Percentiles rank a stretch among this genome's conserved stretches.
Conservation (phyloP, 495 filamentous ascomycete species). For the Choiromyces venosus region DNA sequence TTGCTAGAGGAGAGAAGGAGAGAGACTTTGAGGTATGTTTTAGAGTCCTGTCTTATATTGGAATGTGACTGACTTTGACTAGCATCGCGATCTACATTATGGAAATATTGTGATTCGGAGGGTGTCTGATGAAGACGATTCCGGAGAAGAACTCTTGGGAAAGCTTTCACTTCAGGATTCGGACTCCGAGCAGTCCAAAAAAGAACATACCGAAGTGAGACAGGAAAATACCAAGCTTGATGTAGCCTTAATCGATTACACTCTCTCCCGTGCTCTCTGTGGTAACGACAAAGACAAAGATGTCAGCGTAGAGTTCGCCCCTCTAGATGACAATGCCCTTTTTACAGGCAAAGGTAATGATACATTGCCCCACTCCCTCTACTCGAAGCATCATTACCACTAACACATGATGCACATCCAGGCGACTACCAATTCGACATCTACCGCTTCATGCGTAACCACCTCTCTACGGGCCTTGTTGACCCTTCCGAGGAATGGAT, state of each 20-base stretch:
- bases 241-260: constrained; percentile 41
- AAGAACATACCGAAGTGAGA: constrained; percentile 15
- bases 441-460: constrained; percentile 39
- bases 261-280: constrained; percentile 37
- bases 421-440: constrained; percentile 43
- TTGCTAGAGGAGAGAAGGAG: constrained; percentile 32
- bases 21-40: constrained; percentile 33
- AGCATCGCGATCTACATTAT: constrained; percentile 41
- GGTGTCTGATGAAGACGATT: not conserved
- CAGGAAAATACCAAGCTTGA: constrained; percentile 22
- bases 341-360: constrained; percentile 38
- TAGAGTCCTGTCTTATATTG: not conserved
- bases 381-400: not conserved
- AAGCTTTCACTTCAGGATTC: constrained; percentile 22
- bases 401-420: constrained; percentile 5
- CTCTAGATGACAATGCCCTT: constrained; percentile 38
- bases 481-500: constrained; percentile 35
- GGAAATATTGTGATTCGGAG: constrained; percentile 40
- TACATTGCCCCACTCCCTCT: not conserved
- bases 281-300: not conserved
- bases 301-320: constrained; percentile 22
- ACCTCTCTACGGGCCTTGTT: constrained; percentile 21
- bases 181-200: constrained; percentile 3
- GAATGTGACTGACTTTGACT: not conserved
- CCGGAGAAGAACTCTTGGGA: constrained; percentile 14